phyloP scores from a whole-genome alignment of 148 eudicot genomes.

The Dianthus caryophyllus region DNA sequence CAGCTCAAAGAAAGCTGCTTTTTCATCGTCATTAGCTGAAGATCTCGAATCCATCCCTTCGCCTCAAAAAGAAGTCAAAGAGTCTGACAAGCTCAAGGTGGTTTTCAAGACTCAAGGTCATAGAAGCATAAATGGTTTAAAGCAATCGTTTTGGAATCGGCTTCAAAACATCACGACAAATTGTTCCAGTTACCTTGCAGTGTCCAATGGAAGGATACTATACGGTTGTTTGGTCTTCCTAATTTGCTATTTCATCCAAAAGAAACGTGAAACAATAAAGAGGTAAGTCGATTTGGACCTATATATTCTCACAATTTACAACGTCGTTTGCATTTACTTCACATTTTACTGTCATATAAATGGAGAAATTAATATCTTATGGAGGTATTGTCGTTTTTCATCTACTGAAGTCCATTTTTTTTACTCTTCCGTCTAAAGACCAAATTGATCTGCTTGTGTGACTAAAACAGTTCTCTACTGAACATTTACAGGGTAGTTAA shows the following conservation, averaged over 20 bases:
- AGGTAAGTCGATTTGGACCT: constrained; percentile 36
- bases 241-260: constrained; percentile 43
- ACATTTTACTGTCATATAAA: too few species aligned
- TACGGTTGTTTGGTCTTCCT: constrained; percentile 50
- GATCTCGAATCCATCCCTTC: constrained; percentile 22
- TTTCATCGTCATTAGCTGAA: constrained; percentile 27
- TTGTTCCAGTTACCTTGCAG: constrained; percentile 34
- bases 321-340: too few species aligned
- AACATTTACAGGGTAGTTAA: constrained; percentile 37
- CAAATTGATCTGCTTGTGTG: background rate
- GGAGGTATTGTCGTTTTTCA: too few species aligned
- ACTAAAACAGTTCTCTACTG: constrained; percentile 8
- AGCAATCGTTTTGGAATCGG: constrained; percentile 37
- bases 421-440: too few species aligned
- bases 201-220: constrained; percentile 57
- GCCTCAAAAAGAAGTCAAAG: constrained; percentile 30
- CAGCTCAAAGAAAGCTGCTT: constrained; percentile 34
- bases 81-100: constrained; percentile 30
- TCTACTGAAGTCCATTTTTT: too few species aligned
- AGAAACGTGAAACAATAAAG: constrained; percentile 49
- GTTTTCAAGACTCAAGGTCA: constrained; percentile 20
- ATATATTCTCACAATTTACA: too few species aligned
- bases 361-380: too few species aligned
- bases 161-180: constrained; percentile 45
- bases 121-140: constrained; percentile 20